Percentiles rank a stretch among this genome's conserved stretches.
Conservation (phyloP, 2,329 filamentous ascomycete genomes). For the Colletotrichum destructivum region DNA sequence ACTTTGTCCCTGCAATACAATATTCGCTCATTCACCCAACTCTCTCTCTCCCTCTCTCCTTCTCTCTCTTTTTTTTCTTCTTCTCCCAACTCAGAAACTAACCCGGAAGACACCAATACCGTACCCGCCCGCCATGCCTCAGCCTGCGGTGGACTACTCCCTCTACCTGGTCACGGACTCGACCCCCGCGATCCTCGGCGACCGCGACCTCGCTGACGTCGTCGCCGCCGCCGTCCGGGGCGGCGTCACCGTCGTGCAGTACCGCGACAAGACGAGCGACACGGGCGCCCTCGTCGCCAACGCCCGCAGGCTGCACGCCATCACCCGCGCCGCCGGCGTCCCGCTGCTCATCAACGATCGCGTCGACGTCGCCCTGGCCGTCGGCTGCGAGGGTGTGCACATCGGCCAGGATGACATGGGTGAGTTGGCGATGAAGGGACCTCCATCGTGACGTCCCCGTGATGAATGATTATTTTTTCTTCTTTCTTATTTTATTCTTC, state of each 20-base stretch:
- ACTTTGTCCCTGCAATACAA: background rate
- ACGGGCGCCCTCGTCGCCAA: conserved; percentile 80
- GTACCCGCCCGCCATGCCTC: conserved; percentile 46
- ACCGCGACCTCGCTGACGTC: conserved; percentile 77
- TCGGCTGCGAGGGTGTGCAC: conserved; percentile 92
- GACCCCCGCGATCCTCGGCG: conserved; percentile 85
- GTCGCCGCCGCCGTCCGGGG: conserved; percentile 83
- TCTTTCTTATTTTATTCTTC: background rate
- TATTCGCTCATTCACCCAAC: background rate
- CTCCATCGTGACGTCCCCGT: no score
- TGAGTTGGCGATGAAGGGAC: conserved; percentile 54
- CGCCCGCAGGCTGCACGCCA: conserved; percentile 78
- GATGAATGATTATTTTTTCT: background rate
- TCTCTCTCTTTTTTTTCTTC: background rate
- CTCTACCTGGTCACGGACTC: conserved; percentile 96
- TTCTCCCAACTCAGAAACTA: background rate
- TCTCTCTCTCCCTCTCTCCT: background rate
- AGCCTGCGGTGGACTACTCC: conserved; percentile 77
- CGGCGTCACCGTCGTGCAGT: conserved; percentile 90
- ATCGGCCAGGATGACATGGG: conserved; percentile 95
- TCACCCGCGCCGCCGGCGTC: conserved; percentile 78
- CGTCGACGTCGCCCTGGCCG: conserved; percentile 87
- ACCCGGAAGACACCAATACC: no score
- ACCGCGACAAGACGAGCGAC: conserved; percentile 88
- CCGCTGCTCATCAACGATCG: conserved; percentile 95